Evolutionary conservation across 345 rosid genomes (phyloP), one percentile per base, ranked within the genome.

Genomic region (Eutrema heterophyllum): DNA sequence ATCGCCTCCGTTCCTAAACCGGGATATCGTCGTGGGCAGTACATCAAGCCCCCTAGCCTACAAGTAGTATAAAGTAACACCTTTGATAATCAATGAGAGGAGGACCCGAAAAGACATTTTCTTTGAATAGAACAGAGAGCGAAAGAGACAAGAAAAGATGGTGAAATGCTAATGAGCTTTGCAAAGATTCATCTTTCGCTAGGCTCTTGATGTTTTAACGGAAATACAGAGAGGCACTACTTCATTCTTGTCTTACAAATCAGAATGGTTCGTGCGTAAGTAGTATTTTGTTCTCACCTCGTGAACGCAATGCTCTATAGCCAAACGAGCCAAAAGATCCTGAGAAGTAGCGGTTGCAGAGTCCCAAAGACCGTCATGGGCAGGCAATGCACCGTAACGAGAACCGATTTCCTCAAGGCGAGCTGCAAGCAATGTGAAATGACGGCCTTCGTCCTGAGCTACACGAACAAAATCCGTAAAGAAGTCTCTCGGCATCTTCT

Each of bases 1-100:
- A 54, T 94, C 98, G 0, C 98, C 93, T 74, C 97, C 95, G 6
- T 83, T 86, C 57, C 87, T 86, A 77, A 94, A 91, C 10, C 95
- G 87, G 44, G 89, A 86, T 74, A 94, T 91, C 13, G 97, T 87
- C 1, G 93, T 88, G 1, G 97, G 98, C 30, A 94, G 72, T 59
- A 94, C 97, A 81, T 94, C 95, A 8, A 94, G 91, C 59, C 97
- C 98, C 64, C 98, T 88, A 45, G 95, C 98, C 96, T 89, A 84
- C 85, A 64, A 29, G 21, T 13, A 1, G 41, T 44, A 49, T 4
- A 35, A 39, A 32, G 60, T 6, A 71, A 60, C 33, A 71, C 7
- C 27, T 46, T 51, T n/a, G 48, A 9, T 9, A 14, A 29, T 26
- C 39, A 14, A 12, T 50, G 6, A 50, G 64, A 54, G 51, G 24